A percentile compares a stretch with the other conserved stretches of the same genome.
Evolutionary conservation across 192 early-diverging fungal species (phyloP).

Genomic region (Coemansia sp.): DNA sequence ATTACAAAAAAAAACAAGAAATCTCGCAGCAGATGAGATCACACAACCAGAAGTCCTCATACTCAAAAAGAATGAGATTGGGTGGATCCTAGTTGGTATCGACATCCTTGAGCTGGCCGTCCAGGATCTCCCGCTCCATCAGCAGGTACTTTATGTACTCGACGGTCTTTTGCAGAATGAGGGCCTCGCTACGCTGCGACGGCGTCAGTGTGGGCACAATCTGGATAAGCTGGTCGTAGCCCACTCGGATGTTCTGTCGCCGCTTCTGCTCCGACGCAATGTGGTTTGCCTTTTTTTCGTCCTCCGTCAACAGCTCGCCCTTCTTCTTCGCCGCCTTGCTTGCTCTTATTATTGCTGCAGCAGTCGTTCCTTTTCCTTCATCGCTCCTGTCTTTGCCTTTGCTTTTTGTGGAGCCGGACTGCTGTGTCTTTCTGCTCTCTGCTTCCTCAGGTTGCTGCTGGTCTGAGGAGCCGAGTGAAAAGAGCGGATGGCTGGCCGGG

Average conservation of each 20-base stretch:
- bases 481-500: not conserved
- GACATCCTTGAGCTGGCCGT: constrained; percentile 44
- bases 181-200: constrained; percentile 79
- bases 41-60: no score
- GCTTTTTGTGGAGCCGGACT: not conserved
- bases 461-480: not conserved
- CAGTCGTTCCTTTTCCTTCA: not conserved
- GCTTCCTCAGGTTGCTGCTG: not conserved
- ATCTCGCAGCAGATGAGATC: no score
- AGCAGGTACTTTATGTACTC: constrained; percentile 75
- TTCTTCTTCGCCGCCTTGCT: constrained; percentile 43
- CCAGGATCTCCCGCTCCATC: constrained; percentile 55
- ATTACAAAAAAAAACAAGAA: not conserved
- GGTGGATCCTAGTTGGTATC: not conserved
- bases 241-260: constrained; percentile 84
- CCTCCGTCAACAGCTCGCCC: constrained; percentile 79
- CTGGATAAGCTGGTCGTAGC: constrained; percentile 87
- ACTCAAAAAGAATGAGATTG: no score
- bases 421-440: not conserved
- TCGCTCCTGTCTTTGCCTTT: not conserved
- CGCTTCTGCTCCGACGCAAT: constrained; percentile 94
- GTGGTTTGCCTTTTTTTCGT: constrained; percentile 93
- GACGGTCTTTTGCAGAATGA: constrained; percentile 82
- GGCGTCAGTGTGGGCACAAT: constrained; percentile 82
- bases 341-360: not conserved